A percentile compares a stretch with the other conserved stretches of the same genome.
Evolutionary conservation across 2,329 filamentous ascomycete genomes (phyloP).

Genomic region (Curvularia verruculosa): DNA sequence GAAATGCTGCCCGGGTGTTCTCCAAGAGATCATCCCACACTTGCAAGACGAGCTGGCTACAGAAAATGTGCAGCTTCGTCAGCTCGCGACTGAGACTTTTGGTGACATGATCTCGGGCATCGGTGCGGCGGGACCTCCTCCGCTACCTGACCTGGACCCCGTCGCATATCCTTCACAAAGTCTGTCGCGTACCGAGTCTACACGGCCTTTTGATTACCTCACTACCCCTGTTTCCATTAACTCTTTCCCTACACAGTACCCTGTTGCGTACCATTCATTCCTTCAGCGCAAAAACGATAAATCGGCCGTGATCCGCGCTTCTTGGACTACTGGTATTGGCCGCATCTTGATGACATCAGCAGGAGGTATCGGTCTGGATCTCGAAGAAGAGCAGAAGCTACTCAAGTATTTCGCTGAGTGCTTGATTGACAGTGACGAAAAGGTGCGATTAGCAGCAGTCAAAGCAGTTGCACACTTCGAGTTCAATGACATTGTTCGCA

Average conservation of each 20-base stretch:
- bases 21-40: slow-evolving; percentile 92
- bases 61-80: slow-evolving; percentile 84
- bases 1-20: slow-evolving; percentile 84
- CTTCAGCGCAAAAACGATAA: slow-evolving; percentile 87
- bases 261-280: slow-evolving; percentile 80
- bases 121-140: slow-evolving; percentile 84
- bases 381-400: slow-evolving; percentile 78
- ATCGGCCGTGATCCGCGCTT: slow-evolving; percentile 77
- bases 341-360: slow-evolving; percentile 90
- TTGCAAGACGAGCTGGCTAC: slow-evolving; percentile 90
- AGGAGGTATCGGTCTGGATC: slow-evolving; percentile 84
- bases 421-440: slow-evolving; percentile 87
- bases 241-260: slow-evolving; percentile 85
- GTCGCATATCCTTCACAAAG: slow-evolving; percentile 81
- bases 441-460: slow-evolving; percentile 87
- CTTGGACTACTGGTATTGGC: slow-evolving; percentile 84
- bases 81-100: slow-evolving; percentile 89
- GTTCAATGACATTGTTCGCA: slow-evolving; percentile 79
- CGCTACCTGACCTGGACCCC: slow-evolving; percentile 74
- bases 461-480: slow-evolving; percentile 81
- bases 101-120: slow-evolving; percentile 95
- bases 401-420: slow-evolving; percentile 78
- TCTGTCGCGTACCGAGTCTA: slow-evolving; percentile 48
- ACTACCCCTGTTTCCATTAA: slow-evolving; percentile 85
- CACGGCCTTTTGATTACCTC: slow-evolving; percentile 63